A percentile compares a stretch with the other conserved stretches of the same genome.
Conservation (phyloP, 2,329 filamentous ascomycete genomes). For the Talaromyces sp. region DNA sequence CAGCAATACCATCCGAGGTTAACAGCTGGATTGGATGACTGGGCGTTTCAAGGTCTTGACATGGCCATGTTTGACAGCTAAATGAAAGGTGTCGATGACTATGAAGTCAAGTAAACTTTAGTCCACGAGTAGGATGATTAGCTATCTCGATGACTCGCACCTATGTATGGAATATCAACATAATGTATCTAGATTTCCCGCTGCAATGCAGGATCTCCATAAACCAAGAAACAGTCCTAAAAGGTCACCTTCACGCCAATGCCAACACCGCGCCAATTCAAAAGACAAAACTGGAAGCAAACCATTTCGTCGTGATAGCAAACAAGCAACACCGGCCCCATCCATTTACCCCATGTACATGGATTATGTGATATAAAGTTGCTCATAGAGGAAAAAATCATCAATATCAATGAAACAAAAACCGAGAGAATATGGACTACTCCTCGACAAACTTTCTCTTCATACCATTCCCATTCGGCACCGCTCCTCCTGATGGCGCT, state of each 20-base stretch:
- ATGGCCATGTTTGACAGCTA: not conserved
- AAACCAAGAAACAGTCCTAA: not conserved
- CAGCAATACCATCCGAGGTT: not conserved
- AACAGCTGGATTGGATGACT: not conserved
- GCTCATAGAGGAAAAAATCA: slow-evolving; percentile 14
- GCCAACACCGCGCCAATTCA: not conserved
- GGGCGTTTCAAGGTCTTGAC: slow-evolving; percentile 7
- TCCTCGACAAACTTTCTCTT: slow-evolving; percentile 43
- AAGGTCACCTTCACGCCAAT: not conserved
- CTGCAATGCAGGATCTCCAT: not conserved
- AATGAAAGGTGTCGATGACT: slow-evolving; percentile 1
- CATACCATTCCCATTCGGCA: slow-evolving; percentile 32
- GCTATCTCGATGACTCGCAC: not conserved
- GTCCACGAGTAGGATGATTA: not conserved
- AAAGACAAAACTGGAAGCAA: not conserved
- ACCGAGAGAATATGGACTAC: slow-evolving; percentile 20
- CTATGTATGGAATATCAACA: not conserved
- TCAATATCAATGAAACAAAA: slow-evolving; percentile 5
- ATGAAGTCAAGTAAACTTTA: not conserved
- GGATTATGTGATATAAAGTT: not conserved
- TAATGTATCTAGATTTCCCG: not conserved
- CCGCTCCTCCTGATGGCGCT: slow-evolving; percentile 24
- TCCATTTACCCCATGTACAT: slow-evolving; percentile 7
- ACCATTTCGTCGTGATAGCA: not conserved
- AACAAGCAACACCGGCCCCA: not conserved